Base-by-base conservation (phyloP, 495 filamentous ascomycete genomes). In the Cercophora sp. region DNA sequence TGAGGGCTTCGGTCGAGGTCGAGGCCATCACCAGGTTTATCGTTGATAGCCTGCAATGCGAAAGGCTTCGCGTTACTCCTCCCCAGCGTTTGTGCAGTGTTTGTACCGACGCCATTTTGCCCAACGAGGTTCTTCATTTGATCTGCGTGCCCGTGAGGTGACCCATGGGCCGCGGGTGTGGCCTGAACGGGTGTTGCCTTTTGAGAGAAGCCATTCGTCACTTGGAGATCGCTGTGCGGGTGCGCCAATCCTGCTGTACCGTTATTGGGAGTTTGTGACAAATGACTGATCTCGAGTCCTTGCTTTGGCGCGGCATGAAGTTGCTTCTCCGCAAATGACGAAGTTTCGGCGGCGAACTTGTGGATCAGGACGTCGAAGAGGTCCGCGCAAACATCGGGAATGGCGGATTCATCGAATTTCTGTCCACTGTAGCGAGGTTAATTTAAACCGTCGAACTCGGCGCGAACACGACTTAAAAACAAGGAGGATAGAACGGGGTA, bases 361-460 rank as follows among this genome's bases (percentile, higher is more conserved):
- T 23, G 22, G 16, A n/a, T 42, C 19, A 51, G 43, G 23, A 61
- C 56, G 63, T 70, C 54, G 53, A 68, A 67, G 60, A 69, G 71
- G 68, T 75, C 63, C 55, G 75, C 64, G 25, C 75, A 77, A 50
- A 74, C 69, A 37, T 74, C 65, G 23, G 88, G 87, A 42, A 94
- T 78, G 49, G 83, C 85, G 31, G 79, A 67, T 69, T 86, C 83
- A 63, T 89, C 77, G 58, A 92, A 84, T 62, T 71, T 79, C 48
- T 80, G 84, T 48, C 85, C 85, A 76, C 88, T 92, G 66, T 41
- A 60, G 46, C 40, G 22, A 34, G 35, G 37, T 15, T 56, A 45
- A 62, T 32, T 36, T 27, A 26, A 24, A 26, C 4, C 20, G 39
- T 26, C n/a, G 22, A 34, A 57, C 51, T 34, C 57, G 42, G 57